Evolutionary conservation across 2,329 filamentous ascomycete species (phyloP), one percentile per base, ranked within the genome.

Genomic region (Didymosphaeria variabile): DNA sequence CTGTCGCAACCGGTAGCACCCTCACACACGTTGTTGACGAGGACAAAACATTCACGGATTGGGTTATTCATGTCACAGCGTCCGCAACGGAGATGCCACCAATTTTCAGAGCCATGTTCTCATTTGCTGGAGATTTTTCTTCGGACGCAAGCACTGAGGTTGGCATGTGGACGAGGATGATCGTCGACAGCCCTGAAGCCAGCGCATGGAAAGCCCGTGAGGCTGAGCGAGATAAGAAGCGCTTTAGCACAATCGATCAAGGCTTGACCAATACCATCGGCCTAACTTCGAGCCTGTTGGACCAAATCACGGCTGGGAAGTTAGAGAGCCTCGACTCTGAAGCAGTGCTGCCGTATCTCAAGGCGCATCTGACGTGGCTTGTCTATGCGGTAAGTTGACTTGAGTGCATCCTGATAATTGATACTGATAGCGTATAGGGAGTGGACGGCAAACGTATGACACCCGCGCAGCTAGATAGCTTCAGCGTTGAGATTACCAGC

Each of bases 141-240:
- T 67, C 63, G 1, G 70, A 71, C 12, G 29, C 34, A 9, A 46
- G 55, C 0, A 58, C 57, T 10, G 60, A 72, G n/a, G 67, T 71
- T 5, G 74, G 74, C 17, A 64, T 58, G 19, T 77, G 74, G 74
- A 64, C 61, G 49, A 64, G 66, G 32, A 51, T 74, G 23, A 69
- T 70, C 66, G 64, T 70, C 1, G 21, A 46, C 6, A 51, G 55
- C 4, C 61, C 64, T 26, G 57, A 60, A 17, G 44, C 26, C 10
- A 47, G 46, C 5, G 55, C 61, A 26, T 70, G 82, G 92, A 45
- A 80, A 81, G 15, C 85, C 88, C 40, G 81, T 31, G 42, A 49
- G 19, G 50, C 26, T 2, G 38, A 57, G 29, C 51, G 83, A 58
- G 88, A 87, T 62, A 83, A 85, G 57, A 86, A 87, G 1, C 58